phyloP scores from a whole-genome alignment of 2,329 filamentous ascomycete genomes.

The Cordyceps tenuipes region DNA sequence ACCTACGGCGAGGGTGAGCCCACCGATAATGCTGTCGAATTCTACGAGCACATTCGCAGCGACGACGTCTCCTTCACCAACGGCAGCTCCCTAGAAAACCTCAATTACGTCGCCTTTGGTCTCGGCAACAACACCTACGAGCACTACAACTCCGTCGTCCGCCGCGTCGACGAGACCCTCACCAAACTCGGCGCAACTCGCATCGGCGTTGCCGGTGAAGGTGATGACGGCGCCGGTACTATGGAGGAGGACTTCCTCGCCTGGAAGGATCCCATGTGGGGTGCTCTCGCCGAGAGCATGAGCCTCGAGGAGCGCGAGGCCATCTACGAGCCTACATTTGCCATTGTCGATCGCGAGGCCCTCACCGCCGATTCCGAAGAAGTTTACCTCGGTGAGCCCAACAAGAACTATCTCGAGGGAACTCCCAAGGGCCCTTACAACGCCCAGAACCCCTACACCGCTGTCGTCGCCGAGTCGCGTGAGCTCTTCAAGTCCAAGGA shows the following conservation, averaged over 20 bases:
- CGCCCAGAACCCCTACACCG: slow-evolving; percentile 93
- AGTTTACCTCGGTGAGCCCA: slow-evolving; percentile 93
- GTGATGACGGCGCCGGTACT: slow-evolving; percentile 93
- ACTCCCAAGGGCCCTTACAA: slow-evolving; percentile 83
- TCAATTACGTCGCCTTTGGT: slow-evolving; percentile 92
- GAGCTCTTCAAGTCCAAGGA: slow-evolving; percentile 86
- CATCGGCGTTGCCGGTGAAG: slow-evolving; percentile 84
- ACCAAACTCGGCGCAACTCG: slow-evolving; percentile 74
- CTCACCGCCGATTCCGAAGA: slow-evolving; percentile 66
- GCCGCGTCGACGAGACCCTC: slow-evolving; percentile 75
- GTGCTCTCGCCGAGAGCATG: slow-evolving; percentile 73
- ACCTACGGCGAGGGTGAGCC: slow-evolving; percentile 98
- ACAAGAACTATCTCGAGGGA: slow-evolving; percentile 89
- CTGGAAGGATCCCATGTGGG: slow-evolving; percentile 99
- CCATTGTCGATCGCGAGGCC: slow-evolving; percentile 66
- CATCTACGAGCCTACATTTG: slow-evolving; percentile 89
- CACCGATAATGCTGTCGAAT: slow-evolving; percentile 97
- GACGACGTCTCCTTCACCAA: slow-evolving; percentile 74
- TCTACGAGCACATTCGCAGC: slow-evolving; percentile 88
- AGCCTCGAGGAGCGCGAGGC: slow-evolving; percentile 89
- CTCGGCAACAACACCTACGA: slow-evolving; percentile 99
- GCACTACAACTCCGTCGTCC: slow-evolving; percentile 98
- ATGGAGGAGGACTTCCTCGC: slow-evolving; percentile 99
- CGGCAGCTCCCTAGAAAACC: slow-evolving; percentile 66
- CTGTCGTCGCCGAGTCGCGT: slow-evolving; percentile 81